These are phyloP conservation scores for Fusarium zealandicum DNA, from an alignment of 2,329 filamentous ascomycete species.

Conservation along the genomic window DNA sequence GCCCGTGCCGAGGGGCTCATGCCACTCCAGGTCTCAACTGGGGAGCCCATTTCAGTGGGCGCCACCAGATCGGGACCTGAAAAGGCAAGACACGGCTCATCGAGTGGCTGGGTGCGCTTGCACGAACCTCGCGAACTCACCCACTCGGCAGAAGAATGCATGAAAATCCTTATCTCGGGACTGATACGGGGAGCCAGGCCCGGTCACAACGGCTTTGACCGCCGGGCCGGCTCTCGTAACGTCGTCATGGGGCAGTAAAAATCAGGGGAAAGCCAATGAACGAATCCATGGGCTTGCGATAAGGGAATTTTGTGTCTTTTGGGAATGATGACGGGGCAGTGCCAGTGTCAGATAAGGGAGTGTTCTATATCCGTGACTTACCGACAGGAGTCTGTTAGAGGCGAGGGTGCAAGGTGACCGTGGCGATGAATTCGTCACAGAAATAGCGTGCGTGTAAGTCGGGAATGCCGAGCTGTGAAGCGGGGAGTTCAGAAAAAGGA, in stretches of 20 bases:
- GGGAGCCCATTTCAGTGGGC: conserved; percentile 20
- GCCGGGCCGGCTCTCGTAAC: conserved; percentile 42
- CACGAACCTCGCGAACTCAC: conserved; percentile 13
- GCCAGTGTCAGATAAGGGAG: conserved; percentile 28
- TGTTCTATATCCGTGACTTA: conserved; percentile 29
- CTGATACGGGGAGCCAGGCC: conserved; percentile 29
- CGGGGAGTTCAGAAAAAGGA: conserved; percentile 8
- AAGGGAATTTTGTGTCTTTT: conserved; percentile 18
- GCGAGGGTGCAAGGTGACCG: conserved; percentile 7
- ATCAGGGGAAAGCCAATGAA: conserved; percentile 32
- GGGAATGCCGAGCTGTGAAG: conserved; percentile 29
- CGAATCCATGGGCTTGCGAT: conserved; percentile 24
- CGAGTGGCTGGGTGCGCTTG: conserved; percentile 20
- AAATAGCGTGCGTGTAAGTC: conserved; percentile 34
- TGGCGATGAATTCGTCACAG: conserved; percentile 33
- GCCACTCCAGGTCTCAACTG: conserved; percentile 1
- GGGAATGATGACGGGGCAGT: conserved; percentile 22
- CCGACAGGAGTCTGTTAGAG: conserved; percentile 26
- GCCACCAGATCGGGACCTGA: conserved; percentile 40
- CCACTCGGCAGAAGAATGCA: conserved; percentile 24
- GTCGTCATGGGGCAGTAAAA: conserved; percentile 30
- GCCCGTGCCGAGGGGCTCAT: conserved; percentile 18
- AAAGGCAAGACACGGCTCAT: conserved; percentile 13
- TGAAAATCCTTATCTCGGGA: conserved; percentile 23
- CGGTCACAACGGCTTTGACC: conserved; percentile 36